These are phyloP conservation scores for Tolypocladium guangdongense DNA, from an alignment of 2,329 filamentous ascomycete species.

Conservation along the genomic window DNA sequence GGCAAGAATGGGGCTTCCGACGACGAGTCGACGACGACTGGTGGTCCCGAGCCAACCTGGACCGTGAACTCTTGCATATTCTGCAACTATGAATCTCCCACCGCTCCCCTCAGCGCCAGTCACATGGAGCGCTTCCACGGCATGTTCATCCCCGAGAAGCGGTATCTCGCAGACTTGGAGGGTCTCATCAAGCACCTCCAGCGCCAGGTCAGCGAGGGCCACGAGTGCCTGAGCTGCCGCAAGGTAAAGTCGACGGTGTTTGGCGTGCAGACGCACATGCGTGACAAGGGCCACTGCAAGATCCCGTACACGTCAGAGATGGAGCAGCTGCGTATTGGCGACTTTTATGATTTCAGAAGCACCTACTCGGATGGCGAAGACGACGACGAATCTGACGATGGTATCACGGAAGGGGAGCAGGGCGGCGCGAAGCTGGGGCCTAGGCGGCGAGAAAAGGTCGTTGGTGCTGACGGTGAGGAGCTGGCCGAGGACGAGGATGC, in stretches of 20 bases:
- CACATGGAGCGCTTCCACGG: constrained; percentile 93
- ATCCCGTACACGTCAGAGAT: constrained; percentile 83
- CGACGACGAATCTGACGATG: constrained; percentile 39
- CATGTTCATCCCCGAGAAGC: constrained; percentile 88
- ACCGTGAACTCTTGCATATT: constrained; percentile 63
- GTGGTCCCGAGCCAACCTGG: constrained; percentile 23
- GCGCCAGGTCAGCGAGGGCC: constrained; percentile 65
- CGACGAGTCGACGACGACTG: constrained; percentile 30
- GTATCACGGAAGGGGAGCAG: constrained; percentile 25
- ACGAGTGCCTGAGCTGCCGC: constrained; percentile 82
- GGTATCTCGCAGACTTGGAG: constrained; percentile 72
- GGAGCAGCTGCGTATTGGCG: constrained; percentile 87
- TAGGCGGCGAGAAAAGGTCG: constrained; percentile 41
- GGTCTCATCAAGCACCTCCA: constrained; percentile 71
- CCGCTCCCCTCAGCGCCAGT: constrained; percentile 60
- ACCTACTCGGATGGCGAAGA: constrained; percentile 81
- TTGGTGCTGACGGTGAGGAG: constrained; percentile 37
- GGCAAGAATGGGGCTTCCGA: constrained; percentile 34
- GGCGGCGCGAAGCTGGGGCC: constrained; percentile 62
- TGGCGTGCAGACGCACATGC: constrained; percentile 92
- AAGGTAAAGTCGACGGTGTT: constrained; percentile 68
- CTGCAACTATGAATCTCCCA: constrained; percentile 78
- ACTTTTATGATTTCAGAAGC: constrained; percentile 93
- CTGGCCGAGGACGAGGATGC: constrained; percentile 45
- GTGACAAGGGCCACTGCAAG: constrained; percentile 92